phyloP scores from a whole-genome alignment of 306 rosid species.

The Malus sylvestris region DNA sequence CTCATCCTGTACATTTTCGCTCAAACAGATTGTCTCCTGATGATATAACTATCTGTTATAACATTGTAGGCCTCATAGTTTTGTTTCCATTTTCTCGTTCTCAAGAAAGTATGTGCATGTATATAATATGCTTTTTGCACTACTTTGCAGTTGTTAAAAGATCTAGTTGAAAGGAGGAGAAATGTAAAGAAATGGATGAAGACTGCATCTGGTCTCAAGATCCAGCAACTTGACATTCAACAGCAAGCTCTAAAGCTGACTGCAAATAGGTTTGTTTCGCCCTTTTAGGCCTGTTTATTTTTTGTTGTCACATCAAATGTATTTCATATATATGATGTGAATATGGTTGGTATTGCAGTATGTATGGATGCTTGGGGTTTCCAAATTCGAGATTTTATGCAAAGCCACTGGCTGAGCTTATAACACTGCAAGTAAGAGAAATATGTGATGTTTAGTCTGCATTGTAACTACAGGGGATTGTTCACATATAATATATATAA shows the following conservation, averaged over 20 bases:
- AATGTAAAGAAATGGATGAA: slow-evolving; percentile 82
- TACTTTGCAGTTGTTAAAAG: slow-evolving; percentile 61
- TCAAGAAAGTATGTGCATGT: slow-evolving; percentile 1
- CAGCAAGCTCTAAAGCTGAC: slow-evolving; percentile 99
- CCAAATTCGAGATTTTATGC: slow-evolving; percentile 96
- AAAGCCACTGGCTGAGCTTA: slow-evolving; percentile 91
- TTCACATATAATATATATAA: background rate
- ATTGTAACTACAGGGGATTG: background rate
- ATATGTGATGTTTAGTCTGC: slow-evolving; percentile 8
- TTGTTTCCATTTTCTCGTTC: slow-evolving; percentile 1
- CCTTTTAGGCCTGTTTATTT: background rate
- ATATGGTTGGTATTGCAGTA: slow-evolving; percentile 45
- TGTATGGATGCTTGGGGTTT: slow-evolving; percentile 98
- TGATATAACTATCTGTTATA: background rate
- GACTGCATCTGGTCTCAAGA: slow-evolving; percentile 70
- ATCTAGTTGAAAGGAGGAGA: slow-evolving; percentile 72
- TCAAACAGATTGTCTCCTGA: background rate
- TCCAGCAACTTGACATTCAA: slow-evolving; percentile 84
- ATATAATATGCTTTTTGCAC: background rate
- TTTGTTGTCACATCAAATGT: background rate
- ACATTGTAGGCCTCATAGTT: background rate
- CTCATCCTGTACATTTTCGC: background rate
- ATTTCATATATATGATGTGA: background rate
- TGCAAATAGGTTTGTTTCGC: slow-evolving; percentile 68
- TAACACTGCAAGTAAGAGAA: slow-evolving; percentile 73